phyloP scores from a whole-genome alignment of 495 filamentous ascomycete genomes.

The Viridothelium virens region DNA sequence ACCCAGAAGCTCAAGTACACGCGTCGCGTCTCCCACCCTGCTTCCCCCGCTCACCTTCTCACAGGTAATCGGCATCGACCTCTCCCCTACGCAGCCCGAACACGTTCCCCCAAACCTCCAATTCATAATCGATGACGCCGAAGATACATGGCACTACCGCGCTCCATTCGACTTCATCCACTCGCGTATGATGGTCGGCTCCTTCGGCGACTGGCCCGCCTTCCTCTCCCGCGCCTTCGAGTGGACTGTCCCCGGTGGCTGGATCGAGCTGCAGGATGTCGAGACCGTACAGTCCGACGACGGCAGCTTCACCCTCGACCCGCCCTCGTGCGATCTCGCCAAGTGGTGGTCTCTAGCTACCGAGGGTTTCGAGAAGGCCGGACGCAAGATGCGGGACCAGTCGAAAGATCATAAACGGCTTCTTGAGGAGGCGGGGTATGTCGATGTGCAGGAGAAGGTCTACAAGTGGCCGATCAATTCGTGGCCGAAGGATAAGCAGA shows the following conservation, averaged over 20 bases:
- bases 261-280: conserved; percentile 45
- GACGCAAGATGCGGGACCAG: conserved; percentile 10
- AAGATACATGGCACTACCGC: conserved; percentile 47
- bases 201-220: conserved; percentile 43
- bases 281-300: conserved; percentile 24
- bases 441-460: conserved; percentile 24
- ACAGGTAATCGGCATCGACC: conserved; percentile 41
- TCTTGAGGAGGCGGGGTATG: conserved; percentile 26
- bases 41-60: conserved; percentile 24
- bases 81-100: conserved; percentile 46
- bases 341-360: conserved; percentile 16
- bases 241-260: conserved; percentile 39
- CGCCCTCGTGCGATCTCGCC: conserved; percentile 6
- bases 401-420: conserved; percentile 12
- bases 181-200: conserved; percentile 43
- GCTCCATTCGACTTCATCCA: conserved; percentile 50
- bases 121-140: conserved; percentile 49
- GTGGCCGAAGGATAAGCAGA: conserved; percentile 28
- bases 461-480: conserved; percentile 27
- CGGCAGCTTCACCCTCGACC: conserved; percentile 15
- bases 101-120: conserved; percentile 46
- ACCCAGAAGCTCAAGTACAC: conserved; percentile 11
- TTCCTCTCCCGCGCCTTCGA: conserved; percentile 40
- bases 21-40: neutral
- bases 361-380: conserved; percentile 16